These are phyloP conservation scores for Trametes versicolor DNA, from an alignment of 1,284 basidiomycete species.

Conservation along the genomic window DNA sequence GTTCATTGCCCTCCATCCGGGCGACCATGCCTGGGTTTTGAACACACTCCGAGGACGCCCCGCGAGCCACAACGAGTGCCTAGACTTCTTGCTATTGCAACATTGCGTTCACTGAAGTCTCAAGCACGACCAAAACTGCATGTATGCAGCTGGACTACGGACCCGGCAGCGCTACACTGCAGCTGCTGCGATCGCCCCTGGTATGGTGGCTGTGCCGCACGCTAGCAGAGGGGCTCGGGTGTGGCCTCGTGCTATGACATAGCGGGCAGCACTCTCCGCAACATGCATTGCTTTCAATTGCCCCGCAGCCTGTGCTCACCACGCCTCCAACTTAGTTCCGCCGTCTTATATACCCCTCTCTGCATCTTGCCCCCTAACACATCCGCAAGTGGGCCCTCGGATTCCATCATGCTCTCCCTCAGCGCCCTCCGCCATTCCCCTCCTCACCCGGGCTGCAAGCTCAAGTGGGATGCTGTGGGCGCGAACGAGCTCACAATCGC, in stretches of 20 bases:
- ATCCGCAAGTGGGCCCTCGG: neutral
- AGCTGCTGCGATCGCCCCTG: neutral
- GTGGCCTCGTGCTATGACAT: slow-evolving; percentile 4
- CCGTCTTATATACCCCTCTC: slow-evolving; percentile 7
- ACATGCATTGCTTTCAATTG: slow-evolving; percentile 14
- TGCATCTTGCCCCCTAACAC: no score
- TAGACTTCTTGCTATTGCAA: no score
- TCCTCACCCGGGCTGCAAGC: slow-evolving; percentile 17
- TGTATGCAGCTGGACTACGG: neutral
- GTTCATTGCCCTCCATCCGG: no score
- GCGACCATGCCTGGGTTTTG: no score
- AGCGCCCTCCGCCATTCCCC: slow-evolving; percentile 20
- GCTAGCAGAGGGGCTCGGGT: slow-evolving; percentile 1
- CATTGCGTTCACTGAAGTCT: no score
- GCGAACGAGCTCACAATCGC: slow-evolving; percentile 19
- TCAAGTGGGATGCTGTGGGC: slow-evolving; percentile 5
- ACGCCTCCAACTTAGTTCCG: no score
- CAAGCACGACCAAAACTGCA: no score
- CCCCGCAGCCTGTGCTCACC: neutral
- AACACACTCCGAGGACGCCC: no score
- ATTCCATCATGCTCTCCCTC: slow-evolving; percentile 21
- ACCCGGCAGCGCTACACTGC: neutral
- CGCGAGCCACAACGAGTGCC: no score
- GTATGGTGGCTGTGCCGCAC: neutral
- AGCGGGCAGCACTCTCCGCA: slow-evolving; percentile 16